These are phyloP conservation scores for Kluyveromyces lactis DNA, from an alignment of 805 yeast genomes.

Conservation along the genomic window DNA sequence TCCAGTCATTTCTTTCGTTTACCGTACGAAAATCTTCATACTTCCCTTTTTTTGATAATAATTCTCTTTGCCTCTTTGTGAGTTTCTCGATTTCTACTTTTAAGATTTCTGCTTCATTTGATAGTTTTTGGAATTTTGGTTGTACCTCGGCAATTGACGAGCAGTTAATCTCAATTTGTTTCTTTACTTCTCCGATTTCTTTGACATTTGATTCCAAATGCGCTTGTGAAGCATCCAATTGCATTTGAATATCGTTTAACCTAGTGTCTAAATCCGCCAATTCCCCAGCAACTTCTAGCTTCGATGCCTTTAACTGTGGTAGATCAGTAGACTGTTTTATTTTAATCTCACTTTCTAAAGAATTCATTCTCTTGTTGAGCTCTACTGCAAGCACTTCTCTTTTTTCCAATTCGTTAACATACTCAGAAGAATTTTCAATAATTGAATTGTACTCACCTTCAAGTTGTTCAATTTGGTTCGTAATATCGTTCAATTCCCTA, in stretches of 20 bases:
- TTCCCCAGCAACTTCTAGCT: slow-evolving; percentile 39
- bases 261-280: slow-evolving; percentile 44
- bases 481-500: slow-evolving; percentile 61
- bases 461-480: slow-evolving; percentile 48
- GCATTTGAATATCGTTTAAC: slow-evolving; percentile 35
- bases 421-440: slow-evolving; percentile 44
- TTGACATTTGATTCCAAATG: slow-evolving; percentile 23
- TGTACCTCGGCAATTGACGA: slow-evolving; percentile 28
- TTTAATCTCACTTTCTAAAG: slow-evolving; percentile 41
- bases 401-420: slow-evolving; percentile 47
- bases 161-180: slow-evolving; percentile 32
- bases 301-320: slow-evolving; percentile 42
- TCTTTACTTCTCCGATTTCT: slow-evolving; percentile 19
- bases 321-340: slow-evolving; percentile 46
- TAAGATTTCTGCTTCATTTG: slow-evolving; percentile 32
- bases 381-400: slow-evolving; percentile 47
- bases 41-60: slow-evolving; percentile 67
- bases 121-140: slow-evolving; percentile 37
- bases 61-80: slow-evolving; percentile 44
- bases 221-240: slow-evolving; percentile 27
- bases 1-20: slow-evolving; percentile 61
- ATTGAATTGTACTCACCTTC: slow-evolving; percentile 49
- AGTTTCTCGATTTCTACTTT: slow-evolving; percentile 35
- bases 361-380: slow-evolving; percentile 38
- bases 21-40: slow-evolving; percentile 47